Evolutionary conservation across 2,329 filamentous ascomycete species (phyloP), one percentile per base, ranked within the genome.

Genomic region (Macrophomina pseudophaseolina): DNA sequence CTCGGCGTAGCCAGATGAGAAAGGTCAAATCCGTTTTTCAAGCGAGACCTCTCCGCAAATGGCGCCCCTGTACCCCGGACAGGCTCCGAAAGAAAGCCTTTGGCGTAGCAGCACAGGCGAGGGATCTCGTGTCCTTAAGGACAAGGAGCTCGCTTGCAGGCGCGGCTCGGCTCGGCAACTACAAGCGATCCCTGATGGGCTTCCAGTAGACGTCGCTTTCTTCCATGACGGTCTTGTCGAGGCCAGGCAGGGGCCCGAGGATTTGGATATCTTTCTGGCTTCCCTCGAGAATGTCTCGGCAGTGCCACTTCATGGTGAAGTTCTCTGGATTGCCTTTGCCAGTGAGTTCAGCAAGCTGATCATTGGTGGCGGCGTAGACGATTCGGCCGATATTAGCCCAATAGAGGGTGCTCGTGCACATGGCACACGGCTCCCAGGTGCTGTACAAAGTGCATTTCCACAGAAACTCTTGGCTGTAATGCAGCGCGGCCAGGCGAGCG

Each of bases 371-470:
- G 3, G 81, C 80, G 69, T 85, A 86, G 4, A 86, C 78, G 42
- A 86, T 73, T 2, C 84, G 76, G 5, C 84, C 84, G 66, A 86
- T 85, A 70, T 85, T 81, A 46, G 83, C 83, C 84, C 84, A 86
- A 69, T 83, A 81, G 52, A 82, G 78, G 2, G 81, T 81, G 5
- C 78, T 80, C 44, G 76, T 73, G 70, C 83, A 86, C 84, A 86
- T 86, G 23, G 82, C 83, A 68, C 84, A 86, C 1, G 84, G 84
- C 72, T 86, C 84, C 84, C 84, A 86, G 11, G 84, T 86, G 28
- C 80, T 82, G 54, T 85, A 81, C 46, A 86, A 72, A 0, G 83
- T 85, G 70, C 83, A 86, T 44, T 71, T 72, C 74, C 81, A 82
- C 2, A 86, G 77, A 69, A 82, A 86, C 14, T 79, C 76, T 68